Base-by-base conservation (phyloP, 108 stramenopile genomes). In the Mayamaea pseudoterrestris region DNA sequence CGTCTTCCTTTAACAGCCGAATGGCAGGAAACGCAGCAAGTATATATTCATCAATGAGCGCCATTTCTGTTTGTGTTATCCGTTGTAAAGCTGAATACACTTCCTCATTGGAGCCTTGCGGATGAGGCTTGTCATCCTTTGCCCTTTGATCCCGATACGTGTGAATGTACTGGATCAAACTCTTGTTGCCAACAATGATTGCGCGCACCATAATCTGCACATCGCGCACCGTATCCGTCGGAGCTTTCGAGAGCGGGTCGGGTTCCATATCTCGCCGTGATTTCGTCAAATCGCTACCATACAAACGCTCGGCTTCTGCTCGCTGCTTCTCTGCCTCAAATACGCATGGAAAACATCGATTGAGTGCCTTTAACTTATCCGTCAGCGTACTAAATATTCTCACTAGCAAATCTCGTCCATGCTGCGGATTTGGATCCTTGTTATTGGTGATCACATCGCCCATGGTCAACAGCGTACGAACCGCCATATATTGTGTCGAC, bases 121-220 rank as follows among this genome's bases (percentile, higher is more conserved):
- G 47, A 34, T 55, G 27, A 22, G 45, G 24, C 28, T 41, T 44
- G 20, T 41, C 30, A 17, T 47, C 43, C 53, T 74, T 79, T 29
- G 77, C 78, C 41, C 73, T 44, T 36, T 70, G 69, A 20, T 44
- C 50, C 5, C 71, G 57, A 50, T 90, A 92, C 41, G 79, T 94
- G 56, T 71, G 70, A 45, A 96, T 78, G 61, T 89, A 98, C 76
- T 82, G 95, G 24, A 96, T 74, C 16, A 96, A 60, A 8, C 83
- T 97, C 62, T 96, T 96, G 55, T 90, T 70, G 21, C 95, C 94
- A 23, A 72, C 69, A 50, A 95, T 68, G 57, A 98, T 91, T 0
- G 89, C 76, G 34, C 80, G 76, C 12, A 95, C 50, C 45, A 97
- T 74, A 0, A 53, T 59, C 60, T 93, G 83, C 14, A 75, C 41